Evolutionary conservation across 352 stramenopile genomes (phyloP).

Genomic region (Phytophthora fragariae): DNA sequence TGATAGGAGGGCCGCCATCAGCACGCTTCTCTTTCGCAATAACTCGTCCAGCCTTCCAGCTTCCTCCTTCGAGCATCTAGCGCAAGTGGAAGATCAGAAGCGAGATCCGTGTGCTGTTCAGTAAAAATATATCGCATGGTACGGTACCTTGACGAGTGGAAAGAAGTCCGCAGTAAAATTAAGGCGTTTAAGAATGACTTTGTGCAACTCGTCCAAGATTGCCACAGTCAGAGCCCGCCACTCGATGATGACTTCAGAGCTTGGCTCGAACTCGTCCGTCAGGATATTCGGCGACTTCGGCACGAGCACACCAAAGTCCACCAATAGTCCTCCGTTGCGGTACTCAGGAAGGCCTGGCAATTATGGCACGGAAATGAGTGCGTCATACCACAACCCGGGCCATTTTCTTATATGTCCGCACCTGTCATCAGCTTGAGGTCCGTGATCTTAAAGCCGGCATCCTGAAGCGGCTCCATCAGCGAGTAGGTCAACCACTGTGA

Average conservation of each 20-base stretch:
- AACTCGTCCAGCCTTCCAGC: constrained; percentile 84
- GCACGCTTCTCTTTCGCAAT: constrained; percentile 83
- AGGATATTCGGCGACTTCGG: constrained; percentile 67
- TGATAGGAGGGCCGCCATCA: constrained; percentile 77
- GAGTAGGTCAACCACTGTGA: constrained; percentile 92
- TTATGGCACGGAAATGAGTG: neutral
- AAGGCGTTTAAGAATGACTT: constrained; percentile 66
- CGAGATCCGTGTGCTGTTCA: neutral
- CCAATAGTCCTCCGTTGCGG: constrained; percentile 82
- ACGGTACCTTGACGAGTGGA: constrained; percentile 82
- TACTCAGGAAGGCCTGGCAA: constrained; percentile 78
- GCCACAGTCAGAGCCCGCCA: constrained; percentile 87
- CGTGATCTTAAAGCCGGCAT: constrained; percentile 82
- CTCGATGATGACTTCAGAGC: constrained; percentile 83
- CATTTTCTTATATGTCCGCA: constrained; percentile 2
- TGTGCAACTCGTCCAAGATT: constrained; percentile 81
- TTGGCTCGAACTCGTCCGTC: constrained; percentile 68
- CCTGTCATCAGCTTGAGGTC: constrained; percentile 76
- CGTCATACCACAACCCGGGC: neutral
- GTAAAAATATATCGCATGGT: neutral
- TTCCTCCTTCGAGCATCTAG: constrained; percentile 87
- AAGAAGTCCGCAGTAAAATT: constrained; percentile 78
- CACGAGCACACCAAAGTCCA: constrained; percentile 82
- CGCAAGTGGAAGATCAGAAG: neutral
- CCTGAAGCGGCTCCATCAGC: constrained; percentile 86